Conservation (phyloP, 2,329 filamentous ascomycete genomes). For the Coniochaeta ligniaria region DNA sequence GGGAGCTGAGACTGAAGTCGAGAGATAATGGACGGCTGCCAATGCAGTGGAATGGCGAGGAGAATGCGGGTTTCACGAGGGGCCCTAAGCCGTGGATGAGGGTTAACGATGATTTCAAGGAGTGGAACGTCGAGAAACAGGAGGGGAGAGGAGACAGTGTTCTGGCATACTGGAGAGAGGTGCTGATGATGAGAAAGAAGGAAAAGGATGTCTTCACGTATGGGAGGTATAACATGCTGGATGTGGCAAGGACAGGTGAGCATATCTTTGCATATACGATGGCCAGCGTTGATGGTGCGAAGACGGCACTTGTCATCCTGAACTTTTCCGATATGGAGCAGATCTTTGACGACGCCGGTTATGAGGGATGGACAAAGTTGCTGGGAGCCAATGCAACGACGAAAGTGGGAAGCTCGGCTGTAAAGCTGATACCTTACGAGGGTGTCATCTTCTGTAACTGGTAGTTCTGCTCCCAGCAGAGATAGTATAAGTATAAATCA, state of each 20-base stretch:
- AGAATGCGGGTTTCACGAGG: slow-evolving; percentile 54
- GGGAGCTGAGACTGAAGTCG: slow-evolving; percentile 14
- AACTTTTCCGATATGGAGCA: slow-evolving; percentile 33
- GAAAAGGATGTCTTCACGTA: slow-evolving; percentile 54
- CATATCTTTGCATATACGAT: slow-evolving; percentile 34
- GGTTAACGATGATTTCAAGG: slow-evolving; percentile 49
- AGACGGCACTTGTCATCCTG: slow-evolving; percentile 24
- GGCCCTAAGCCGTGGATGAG: slow-evolving; percentile 57
- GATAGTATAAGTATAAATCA: not conserved
- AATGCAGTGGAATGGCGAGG: slow-evolving; percentile 60
- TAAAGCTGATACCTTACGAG: not conserved
- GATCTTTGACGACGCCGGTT: not conserved
- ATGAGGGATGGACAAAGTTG: not conserved
- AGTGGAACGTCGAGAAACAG: slow-evolving; percentile 50
- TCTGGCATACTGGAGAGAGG: slow-evolving; percentile 51
- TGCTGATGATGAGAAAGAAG: slow-evolving; percentile 43
- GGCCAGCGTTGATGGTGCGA: slow-evolving; percentile 36
- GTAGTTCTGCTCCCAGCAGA: not conserved
- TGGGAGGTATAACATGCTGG: slow-evolving; percentile 46
- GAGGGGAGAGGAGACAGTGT: slow-evolving; percentile 37
- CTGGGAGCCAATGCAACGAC: not conserved
- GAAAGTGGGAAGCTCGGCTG: not conserved
- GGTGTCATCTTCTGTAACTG: slow-evolving; percentile 1
- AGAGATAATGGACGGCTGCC: slow-evolving; percentile 66
- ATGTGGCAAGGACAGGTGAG: slow-evolving; percentile 37